Evolutionary conservation across 805 yeast species (phyloP).

Genomic region (Candida boidinii): DNA sequence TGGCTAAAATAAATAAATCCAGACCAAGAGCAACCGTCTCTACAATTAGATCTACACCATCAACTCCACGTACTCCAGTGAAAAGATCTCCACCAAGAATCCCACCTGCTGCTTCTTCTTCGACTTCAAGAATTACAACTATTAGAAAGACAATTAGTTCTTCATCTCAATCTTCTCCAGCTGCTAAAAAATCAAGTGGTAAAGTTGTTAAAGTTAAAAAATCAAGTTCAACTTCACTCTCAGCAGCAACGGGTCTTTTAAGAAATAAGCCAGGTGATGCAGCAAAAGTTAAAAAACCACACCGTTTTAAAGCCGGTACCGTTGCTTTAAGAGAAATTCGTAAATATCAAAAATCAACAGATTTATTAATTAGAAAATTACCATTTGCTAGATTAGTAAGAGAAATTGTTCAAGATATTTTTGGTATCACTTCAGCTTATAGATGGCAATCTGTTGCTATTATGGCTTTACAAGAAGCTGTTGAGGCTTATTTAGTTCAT

Average conservation of each 20-base stretch:
- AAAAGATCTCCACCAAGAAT: neutral
- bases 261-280: slow-evolving; percentile 53
- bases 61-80: neutral
- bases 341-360: slow-evolving; percentile 59
- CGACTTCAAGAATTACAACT: no score
- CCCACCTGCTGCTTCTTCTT: no score
- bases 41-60: no score
- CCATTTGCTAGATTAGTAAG: slow-evolving; percentile 74
- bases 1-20: neutral
- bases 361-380: slow-evolving; percentile 55
- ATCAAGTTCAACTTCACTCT: neutral
- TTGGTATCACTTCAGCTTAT: slow-evolving; percentile 45
- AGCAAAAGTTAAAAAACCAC: slow-evolving; percentile 20
- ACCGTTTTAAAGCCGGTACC: slow-evolving; percentile 52
- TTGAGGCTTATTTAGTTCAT: slow-evolving; percentile 69
- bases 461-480: slow-evolving; percentile 72
- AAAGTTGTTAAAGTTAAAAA: slow-evolving; percentile 4
- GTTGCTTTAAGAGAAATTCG: slow-evolving; percentile 62
- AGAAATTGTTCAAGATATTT: slow-evolving; percentile 58
- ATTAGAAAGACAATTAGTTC: no score
- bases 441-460: slow-evolving; percentile 79
- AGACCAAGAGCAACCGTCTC: no score
- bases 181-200: slow-evolving; percentile 4
- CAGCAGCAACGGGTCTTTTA: slow-evolving; percentile 25
- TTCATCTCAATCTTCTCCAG: no score